Base-by-base conservation (phyloP, 2,329 filamentous ascomycete species). In the Neospermospora avenae region DNA sequence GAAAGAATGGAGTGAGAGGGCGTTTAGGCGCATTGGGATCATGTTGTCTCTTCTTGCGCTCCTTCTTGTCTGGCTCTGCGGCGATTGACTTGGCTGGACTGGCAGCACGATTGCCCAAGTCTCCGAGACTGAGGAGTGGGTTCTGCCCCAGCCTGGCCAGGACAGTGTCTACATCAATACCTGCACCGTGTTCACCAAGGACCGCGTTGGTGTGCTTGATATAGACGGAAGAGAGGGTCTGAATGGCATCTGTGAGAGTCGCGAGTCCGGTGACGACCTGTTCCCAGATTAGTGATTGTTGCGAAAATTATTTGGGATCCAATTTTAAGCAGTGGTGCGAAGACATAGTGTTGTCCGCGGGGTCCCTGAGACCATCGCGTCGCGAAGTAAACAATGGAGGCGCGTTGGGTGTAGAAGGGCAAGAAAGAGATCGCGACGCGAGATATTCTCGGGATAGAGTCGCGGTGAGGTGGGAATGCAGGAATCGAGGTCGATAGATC, bases 21-120 rank as follows among this genome's bases (percentile, higher is more conserved):
- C 93, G 87, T 84, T 97, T 98, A 62, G 93, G 93, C 6, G 93
- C 93, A 75, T 96, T 96, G 68, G 93, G 93, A 74, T 98, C 93
- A 71, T 90, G 87, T 44, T 86, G 86, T 63, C 87, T 85, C 81
- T 93, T 93, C 83, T 95, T 93, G 76, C 90, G 88, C 82, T 95
- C 92, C 82, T 92, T 92, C 83, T 91, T 89, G 74, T 86, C 85
- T 1, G 76, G 76, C 13, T 74, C 77, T 24, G 81, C 80, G 31
- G 73, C 68, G 56, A 76, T 69, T 44, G 74, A 62, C 28, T 62
- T 62, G 3, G 63, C 69, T 25, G 75, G 74, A 62, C 72, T 76
- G 35, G 70, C 66, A 16, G 73, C 72, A 55, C 74, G 74, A 58
- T 69, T 67, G 5, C 28, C 28, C 25, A 70, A 68, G 53, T 67